Base-by-base conservation (phyloP, 495 filamentous ascomycete genomes). In the Barbatosphaeria neglecta region DNA sequence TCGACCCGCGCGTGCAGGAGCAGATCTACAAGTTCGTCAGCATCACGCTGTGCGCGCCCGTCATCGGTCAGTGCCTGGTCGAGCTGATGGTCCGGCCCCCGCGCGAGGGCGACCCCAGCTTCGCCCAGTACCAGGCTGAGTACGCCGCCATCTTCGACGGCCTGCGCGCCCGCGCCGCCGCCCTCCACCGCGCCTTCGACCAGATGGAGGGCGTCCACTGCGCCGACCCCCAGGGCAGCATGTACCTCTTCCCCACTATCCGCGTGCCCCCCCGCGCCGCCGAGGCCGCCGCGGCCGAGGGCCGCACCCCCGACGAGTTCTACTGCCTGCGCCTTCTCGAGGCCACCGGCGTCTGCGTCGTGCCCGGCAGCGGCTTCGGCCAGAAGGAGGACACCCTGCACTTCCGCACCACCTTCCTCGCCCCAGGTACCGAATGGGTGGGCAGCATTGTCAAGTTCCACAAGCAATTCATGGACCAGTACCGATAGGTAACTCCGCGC, bases 221-320 rank as follows among this genome's bases (percentile, higher is more conserved):
- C 68, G 83, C 90, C 58, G 68, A 77, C 38, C 92, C 92, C 27
- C 66, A 94, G 76, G 92, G 92, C 22, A 78, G 82, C 52, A 98
- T 98, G 92, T 98, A 98, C 71, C 84, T 98, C 54, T 98, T 96
- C 80, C 92, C 92, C 4, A 87, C 86, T 42, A 94, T 98, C 66
- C 75, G 72, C 25, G 68, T 97, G 23, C 79, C 93, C 5, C 46
- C 58, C 31, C 83, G 83, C 62, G 93, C 90, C 39, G 60, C 83
- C 50, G 81, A 78, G 50, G 81, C 81, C 25, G 92, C 92, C 27
- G 59, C 77, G 51, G 73, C 80, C 39, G 84, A 87, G 65, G 78
- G 76, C 54, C 83, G 82, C 53, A 70, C 74, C 20, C 75, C 90
- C 1, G 92, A 98, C 53, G 92, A 96, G 60, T 97, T 87, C 69